A percentile compares a stretch with the other conserved stretches of the same genome.
Evolutionary conservation across 495 filamentous ascomycete genomes (phyloP).

Genomic region (Beverwykella pulmonaria): DNA sequence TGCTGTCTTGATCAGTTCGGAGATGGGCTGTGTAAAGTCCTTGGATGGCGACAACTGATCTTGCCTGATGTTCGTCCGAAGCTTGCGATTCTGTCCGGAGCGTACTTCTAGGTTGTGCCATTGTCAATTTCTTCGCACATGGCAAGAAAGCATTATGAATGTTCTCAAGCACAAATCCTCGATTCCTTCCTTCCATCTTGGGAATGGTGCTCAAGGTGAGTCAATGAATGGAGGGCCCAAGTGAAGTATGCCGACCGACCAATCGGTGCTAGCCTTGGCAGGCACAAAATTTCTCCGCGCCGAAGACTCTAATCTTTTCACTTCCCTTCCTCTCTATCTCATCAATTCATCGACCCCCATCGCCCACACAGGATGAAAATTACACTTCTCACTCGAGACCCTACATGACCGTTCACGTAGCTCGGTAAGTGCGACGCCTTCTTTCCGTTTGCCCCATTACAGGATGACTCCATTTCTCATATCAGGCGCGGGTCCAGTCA

Average conservation of each 20-base stretch:
- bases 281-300: background rate
- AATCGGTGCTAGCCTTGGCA: background rate
- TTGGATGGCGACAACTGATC: background rate
- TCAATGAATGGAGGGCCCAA: background rate
- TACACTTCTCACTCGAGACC: background rate
- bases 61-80: background rate
- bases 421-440: background rate
- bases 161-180: too few species aligned
- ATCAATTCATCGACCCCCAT: background rate
- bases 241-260: background rate
- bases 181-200: background rate
- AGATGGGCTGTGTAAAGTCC: background rate
- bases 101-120: background rate
- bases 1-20: background rate
- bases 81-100: background rate
- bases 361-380: background rate
- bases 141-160: too few species aligned
- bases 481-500: constrained; percentile 5
- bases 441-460: background rate
- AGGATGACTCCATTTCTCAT: constrained; percentile 24
- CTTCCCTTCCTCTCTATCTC: background rate
- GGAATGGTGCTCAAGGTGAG: background rate
- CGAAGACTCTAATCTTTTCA: background rate
- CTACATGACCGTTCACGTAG: background rate
- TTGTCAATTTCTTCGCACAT: background rate